Percentiles rank a stretch among this genome's conserved stretches.
These are phyloP conservation scores for Claviceps purpurea DNA, from an alignment of 2,329 filamentous ascomycete genomes.

Conservation along the genomic window DNA sequence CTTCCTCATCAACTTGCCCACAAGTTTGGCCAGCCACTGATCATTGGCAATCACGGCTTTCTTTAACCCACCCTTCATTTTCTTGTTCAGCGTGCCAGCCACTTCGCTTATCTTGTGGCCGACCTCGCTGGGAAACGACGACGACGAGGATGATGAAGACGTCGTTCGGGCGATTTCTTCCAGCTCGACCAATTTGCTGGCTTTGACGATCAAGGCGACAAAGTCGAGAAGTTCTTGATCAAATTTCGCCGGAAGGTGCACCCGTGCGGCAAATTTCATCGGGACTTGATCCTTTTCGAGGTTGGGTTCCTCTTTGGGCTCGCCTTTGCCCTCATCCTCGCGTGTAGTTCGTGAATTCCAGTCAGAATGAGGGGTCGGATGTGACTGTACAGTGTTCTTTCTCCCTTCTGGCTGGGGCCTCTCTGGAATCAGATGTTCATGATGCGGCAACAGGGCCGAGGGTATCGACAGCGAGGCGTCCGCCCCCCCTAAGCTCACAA, in stretches of 20 bases:
- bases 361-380: neutral
- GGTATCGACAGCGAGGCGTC: constrained; percentile 1
- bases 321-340: neutral
- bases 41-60: constrained; percentile 14
- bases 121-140: neutral
- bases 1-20: constrained; percentile 4
- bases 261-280: neutral
- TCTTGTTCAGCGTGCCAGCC: constrained; percentile 12
- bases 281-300: neutral
- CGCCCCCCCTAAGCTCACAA: constrained; percentile 2
- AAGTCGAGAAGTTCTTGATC: constrained; percentile 5
- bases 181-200: constrained; percentile 5
- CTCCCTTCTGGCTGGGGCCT: neutral
- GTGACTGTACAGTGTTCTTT: neutral
- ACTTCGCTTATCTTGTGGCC: constrained; percentile 3
- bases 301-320: neutral
- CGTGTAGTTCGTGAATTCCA: neutral
- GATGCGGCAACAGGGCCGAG: constrained; percentile 4
- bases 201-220: constrained; percentile 4
- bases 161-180: neutral
- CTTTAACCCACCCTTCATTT: constrained; percentile 42
- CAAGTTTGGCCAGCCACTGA: constrained; percentile 4
- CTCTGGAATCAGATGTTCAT: constrained; percentile 4
- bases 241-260: constrained; percentile 2
- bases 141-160: neutral